Base-by-base conservation (phyloP, 2,329 filamentous ascomycete genomes). In the Trematosphaeria pertusa region DNA sequence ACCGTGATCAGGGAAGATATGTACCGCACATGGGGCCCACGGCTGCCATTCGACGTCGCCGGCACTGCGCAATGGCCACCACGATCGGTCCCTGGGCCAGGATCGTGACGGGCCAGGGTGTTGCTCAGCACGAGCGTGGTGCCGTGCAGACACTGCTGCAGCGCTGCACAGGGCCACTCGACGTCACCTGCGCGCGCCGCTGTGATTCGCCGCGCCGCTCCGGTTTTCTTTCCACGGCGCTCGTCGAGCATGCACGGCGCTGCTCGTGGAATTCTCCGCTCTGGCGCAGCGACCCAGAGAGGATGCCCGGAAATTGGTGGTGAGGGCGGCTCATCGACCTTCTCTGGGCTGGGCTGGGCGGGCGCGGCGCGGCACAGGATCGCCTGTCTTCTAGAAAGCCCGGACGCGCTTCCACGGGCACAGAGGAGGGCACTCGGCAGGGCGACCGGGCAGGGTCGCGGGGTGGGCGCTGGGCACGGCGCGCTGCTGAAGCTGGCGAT, bases 161-260 rank as follows among this genome's bases (percentile, higher is more conserved):
- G 18, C 21, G 5, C 17, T 17, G 19, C 14, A 34, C 32, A 28
- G n/a, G n/a, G n/a, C n/a, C n/a, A n/a, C n/a, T n/a, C n/a, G 28
- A 10, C 48, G 33, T 43, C 44, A 46, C 45, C 38, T 28, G 28
- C 28, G 32, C 26, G 40, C n/a, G 4, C 15, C 35, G 28, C 30
- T 26, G 35, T 41, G 48, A 51, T 47, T 46, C 42, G 47, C 43
- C 21, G 32, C 31, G 20, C 19, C n/a, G 33, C 10, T 19, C 24
- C 38, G 20, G 12, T 26, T 22, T 14, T 28, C 5, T 21, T 26
- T 38, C 32, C 14, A 34, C n/a, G 42, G 18, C 17, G 18, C 34
- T 32, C 34, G 42, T 19, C 15, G 19, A 18, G 32, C 19, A 30
- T 12, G 22, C 21, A 33, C n/a, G n/a, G n/a, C n/a, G n/a, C n/a